Evolutionary conservation across 768 basidiomycete genomes (phyloP), one percentile per base, ranked within the genome.

Genomic region (Termitomyces sp.): DNA sequence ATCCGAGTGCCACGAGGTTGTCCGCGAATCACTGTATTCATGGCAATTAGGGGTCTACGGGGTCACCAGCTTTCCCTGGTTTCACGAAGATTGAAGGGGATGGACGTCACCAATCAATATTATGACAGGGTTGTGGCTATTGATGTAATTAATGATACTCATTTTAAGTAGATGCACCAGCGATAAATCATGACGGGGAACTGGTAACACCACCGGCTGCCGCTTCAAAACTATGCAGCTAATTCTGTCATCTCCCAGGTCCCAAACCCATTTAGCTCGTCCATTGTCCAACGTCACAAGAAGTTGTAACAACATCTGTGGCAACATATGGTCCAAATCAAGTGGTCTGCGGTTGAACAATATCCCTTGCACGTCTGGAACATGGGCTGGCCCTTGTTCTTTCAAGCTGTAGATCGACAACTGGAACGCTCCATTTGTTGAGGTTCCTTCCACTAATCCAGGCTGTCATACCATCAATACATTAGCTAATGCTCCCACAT

Each of bases 301-400:
- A n/a, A n/a, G 18, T 30, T 30, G 30, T 16, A 38, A 38, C 18
- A 7, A 18, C 38, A 38, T 38, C 38, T 40, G n/a, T 18, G 40
- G 40, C 40, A 40, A 40, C 40, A 9, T 40, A n/a, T 40, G 40
- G 18, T n/a, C 40, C n/a, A n/a, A 18, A n/a, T 8, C n/a, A 40
- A n/a, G 40, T 40, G 18, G 13, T 40, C 18, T n/a, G 40, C 40
- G 40, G 43, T 24, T 14, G 42, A 43, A 43, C 3, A 43, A 22
- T 36, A 56, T 38, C n/a, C 35, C 46, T 56, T 49, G 35, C 46
- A 56, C 36, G 35, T 56, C 54, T 45, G 44, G 14, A 38, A 42
- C 4, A 10, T 42, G 4, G 40, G 18, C 18, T 9, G 8, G 40
- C 20, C 13, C n/a, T 42, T 42, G 40, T 42, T 22, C 16, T 28